Evolutionary conservation across 1,139 yeast genomes (phyloP).

Genomic region (Candida albicans): DNA sequence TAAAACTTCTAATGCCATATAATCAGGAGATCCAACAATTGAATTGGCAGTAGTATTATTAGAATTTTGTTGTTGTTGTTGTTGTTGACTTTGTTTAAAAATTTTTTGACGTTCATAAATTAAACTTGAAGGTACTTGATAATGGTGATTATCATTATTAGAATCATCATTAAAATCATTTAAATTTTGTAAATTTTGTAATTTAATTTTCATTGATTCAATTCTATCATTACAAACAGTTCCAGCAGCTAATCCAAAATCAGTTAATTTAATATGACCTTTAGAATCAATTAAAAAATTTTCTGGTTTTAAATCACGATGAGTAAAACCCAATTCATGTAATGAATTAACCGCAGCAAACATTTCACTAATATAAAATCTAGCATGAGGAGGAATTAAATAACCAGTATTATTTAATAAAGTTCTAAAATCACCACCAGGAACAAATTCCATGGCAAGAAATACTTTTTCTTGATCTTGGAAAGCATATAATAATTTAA

Average conservation of each 20-base stretch:
- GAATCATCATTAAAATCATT: constrained; percentile 50
- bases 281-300: constrained; percentile 90
- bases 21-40: constrained; percentile 97
- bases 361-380: constrained; percentile 96
- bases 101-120: constrained; percentile 83
- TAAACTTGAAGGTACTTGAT: constrained; percentile 72
- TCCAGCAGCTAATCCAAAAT: constrained; percentile 97
- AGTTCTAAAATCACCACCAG: constrained; percentile 98
- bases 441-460: constrained; percentile 98
- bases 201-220: constrained; percentile 85
- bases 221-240: constrained; percentile 90
- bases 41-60: constrained; percentile 77
- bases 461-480: constrained; percentile 90
- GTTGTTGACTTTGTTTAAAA: constrained; percentile 71
- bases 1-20: constrained; percentile 97
- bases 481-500: constrained; percentile 88
- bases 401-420: constrained; percentile 90
- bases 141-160: constrained; percentile 52
- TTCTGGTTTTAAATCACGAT: constrained; percentile 96
- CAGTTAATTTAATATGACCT: constrained; percentile 96
- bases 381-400: constrained; percentile 90
- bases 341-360: constrained; percentile 90
- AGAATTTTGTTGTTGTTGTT: constrained; percentile 42
- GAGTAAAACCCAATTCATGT: constrained; percentile 94
- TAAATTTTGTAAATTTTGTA: constrained; percentile 82